Evolutionary conservation across 352 stramenopile genomes (phyloP).

Genomic region (Plasmopara halstedii): DNA sequence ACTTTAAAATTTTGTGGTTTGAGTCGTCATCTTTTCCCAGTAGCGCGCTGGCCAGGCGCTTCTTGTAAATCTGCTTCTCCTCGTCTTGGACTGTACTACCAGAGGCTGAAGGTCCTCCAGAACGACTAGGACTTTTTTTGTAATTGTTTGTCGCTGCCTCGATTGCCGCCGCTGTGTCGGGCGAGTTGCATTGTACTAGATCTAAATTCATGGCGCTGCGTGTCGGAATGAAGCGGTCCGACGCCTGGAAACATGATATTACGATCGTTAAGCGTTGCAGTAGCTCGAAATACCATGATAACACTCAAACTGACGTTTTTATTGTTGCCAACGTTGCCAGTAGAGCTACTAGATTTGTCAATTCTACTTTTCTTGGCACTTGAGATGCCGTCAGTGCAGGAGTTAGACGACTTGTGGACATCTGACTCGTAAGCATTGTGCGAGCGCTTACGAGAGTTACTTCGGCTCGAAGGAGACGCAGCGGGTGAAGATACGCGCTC

Average conservation of each 20-base stretch:
- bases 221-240: slow-evolving; percentile 81
- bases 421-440: slow-evolving; percentile 19
- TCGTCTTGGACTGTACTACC: slow-evolving; percentile 40
- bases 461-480: slow-evolving; percentile 7
- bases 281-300: not conserved
- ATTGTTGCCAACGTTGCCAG: slow-evolving; percentile 10
- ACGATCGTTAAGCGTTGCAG: slow-evolving; percentile 7
- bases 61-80: slow-evolving; percentile 79
- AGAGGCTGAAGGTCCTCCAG: slow-evolving; percentile 3
- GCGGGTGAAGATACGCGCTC: slow-evolving; percentile 8
- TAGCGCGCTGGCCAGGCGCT: slow-evolving; percentile 68
- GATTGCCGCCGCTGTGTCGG: slow-evolving; percentile 40
- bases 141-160: slow-evolving; percentile 24
- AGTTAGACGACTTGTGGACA: slow-evolving; percentile 10
- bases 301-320: slow-evolving; percentile 20
- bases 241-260: slow-evolving; percentile 21
- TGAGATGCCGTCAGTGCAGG: slow-evolving; percentile 10
- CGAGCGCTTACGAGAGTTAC: slow-evolving; percentile 18
- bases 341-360: slow-evolving; percentile 5
- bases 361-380: slow-evolving; percentile 34
- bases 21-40: slow-evolving; percentile 63
- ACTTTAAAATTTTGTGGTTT: slow-evolving; percentile 95
- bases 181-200: slow-evolving; percentile 61
- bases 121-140: slow-evolving; percentile 16
- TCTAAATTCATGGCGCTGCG: slow-evolving; percentile 84